Base-by-base conservation (phyloP, 805 yeast species). In the Candida nonsorbophila region DNA sequence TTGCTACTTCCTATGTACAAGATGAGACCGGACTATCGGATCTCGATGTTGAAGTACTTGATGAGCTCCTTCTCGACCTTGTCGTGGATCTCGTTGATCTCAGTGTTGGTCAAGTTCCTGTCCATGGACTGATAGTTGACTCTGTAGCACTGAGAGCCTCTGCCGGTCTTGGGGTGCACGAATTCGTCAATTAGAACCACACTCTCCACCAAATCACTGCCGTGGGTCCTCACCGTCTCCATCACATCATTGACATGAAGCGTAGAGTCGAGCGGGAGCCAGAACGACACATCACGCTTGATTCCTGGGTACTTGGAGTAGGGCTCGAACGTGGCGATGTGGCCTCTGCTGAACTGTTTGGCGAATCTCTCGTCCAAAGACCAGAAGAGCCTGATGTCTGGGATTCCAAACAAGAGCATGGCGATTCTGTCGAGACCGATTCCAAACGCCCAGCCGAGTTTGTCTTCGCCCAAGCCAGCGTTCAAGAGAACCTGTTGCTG, bases 391-490 rank as follows among this genome's bases (percentile, higher is more conserved):
- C 98, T 69, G 38, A 92, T 92, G 52, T 92, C 98, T 2, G 97
- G 97, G 25, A 92, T 81, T 14, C 94, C 96, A 59, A 88, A 92
- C 29, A 92, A 64, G 12, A 92, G 62, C 98, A 92, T 92, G 20
- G 98, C 97, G 34, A 90, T 76, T 48, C 98, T 71, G 54, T 92
- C 98, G 28, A 92, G 67, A 0, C 98, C 98, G 29, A 92, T 69
- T 12, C 98, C 98, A 61, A 92, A 92, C 2, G 98, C 98, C 97
- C 98, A 92, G 3, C 96, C 94, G 25, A 90, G 67, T 14, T 77
- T 72, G 36, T 76, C 69, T 14, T 69, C 58, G 4, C 43, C 34
- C 29, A 79, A 64, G 0, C 85, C 94, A 1, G 96, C 73, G 41
- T 80, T 82, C 14, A 73, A 62, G 21, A 86, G 64, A 1, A 90